A percentile compares a stretch with the other conserved stretches of the same genome.
Conservation (phyloP, 208 protist genomes). For the Trypanosoma boissoni region DNA sequence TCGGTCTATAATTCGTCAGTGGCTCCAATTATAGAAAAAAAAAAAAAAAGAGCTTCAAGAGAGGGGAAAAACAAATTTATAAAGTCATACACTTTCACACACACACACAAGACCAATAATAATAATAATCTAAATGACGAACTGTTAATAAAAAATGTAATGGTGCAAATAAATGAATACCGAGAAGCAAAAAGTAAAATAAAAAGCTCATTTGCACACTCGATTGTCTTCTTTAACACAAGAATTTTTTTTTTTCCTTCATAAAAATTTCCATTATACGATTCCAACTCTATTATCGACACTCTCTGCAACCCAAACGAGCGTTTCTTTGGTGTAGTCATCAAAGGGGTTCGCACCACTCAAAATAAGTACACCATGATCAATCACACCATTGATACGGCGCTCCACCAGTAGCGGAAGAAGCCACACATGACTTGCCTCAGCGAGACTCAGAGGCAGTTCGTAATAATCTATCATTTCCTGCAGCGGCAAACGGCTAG, state of each 20-base stretch:
- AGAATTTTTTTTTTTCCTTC: background rate
- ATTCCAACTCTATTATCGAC: background rate
- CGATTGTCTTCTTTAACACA: too few relatives aligned
- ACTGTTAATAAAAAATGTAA: background rate
- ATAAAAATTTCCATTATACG: background rate
- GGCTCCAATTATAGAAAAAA: background rate
- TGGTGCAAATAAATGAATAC: too few relatives aligned
- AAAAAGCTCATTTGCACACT: too few relatives aligned
- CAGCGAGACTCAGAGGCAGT: slow-evolving; percentile 36
- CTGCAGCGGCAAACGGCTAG: slow-evolving; percentile 37
- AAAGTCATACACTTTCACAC: slow-evolving; percentile 5
- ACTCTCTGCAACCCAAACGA: slow-evolving; percentile 9
- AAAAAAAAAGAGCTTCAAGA: background rate
- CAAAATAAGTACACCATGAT: slow-evolving; percentile 54
- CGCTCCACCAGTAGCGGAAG: slow-evolving; percentile 71
- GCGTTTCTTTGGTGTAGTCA: slow-evolving; percentile 34
- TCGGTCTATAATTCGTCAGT: too few relatives aligned
- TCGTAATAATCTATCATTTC: slow-evolving; percentile 63
- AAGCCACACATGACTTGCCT: slow-evolving; percentile 51
- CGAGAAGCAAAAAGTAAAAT: too few relatives aligned
- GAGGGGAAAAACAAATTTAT: slow-evolving; percentile 1
- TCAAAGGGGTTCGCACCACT: slow-evolving; percentile 62
- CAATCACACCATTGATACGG: slow-evolving; percentile 80
- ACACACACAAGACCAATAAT: slow-evolving; percentile 16
- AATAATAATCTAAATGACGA: slow-evolving; percentile 1